Evolutionary conservation across 2,329 filamentous ascomycete genomes (phyloP).

Genomic region (Aspergillus vadensis): DNA sequence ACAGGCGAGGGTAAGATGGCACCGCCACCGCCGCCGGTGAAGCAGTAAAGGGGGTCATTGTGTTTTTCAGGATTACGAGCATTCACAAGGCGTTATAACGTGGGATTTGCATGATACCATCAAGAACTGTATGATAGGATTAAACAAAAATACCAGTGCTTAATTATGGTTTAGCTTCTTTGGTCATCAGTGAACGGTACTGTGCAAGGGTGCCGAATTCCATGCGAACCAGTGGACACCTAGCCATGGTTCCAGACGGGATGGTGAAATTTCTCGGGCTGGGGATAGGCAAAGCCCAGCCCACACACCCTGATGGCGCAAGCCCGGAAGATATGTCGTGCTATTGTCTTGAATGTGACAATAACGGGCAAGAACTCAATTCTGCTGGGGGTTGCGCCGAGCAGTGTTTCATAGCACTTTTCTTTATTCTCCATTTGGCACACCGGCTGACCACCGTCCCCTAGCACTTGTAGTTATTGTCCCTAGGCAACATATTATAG

Average conservation of each 20-base stretch:
- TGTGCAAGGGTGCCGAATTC: not conserved
- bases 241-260: conserved; percentile 4
- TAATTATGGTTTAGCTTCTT: not conserved
- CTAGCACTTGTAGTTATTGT: not conserved
- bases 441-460: not conserved
- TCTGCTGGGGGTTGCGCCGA: not conserved
- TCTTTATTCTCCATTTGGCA: not conserved
- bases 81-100: conserved; percentile 3
- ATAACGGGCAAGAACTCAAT: not conserved
- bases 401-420: not conserved
- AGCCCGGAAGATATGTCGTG: conserved; percentile 5
- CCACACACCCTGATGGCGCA: conserved; percentile 1
- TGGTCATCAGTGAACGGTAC: not conserved
- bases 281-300: not conserved
- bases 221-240: not conserved
- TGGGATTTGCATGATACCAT: conserved; percentile 29
- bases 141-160: not conserved
- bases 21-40: conserved; percentile 40
- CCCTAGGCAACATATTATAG: not conserved
- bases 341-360: not conserved
- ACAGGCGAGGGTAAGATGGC: conserved; percentile 61
- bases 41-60: conserved; percentile 16
- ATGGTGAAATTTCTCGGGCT: conserved; percentile 3
- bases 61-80: conserved; percentile 11
- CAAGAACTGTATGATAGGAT: conserved; percentile 18